These are phyloP conservation scores for Blastosporella zonata DNA, from an alignment of 1,284 basidiomycete genomes.

Conservation along the genomic window DNA sequence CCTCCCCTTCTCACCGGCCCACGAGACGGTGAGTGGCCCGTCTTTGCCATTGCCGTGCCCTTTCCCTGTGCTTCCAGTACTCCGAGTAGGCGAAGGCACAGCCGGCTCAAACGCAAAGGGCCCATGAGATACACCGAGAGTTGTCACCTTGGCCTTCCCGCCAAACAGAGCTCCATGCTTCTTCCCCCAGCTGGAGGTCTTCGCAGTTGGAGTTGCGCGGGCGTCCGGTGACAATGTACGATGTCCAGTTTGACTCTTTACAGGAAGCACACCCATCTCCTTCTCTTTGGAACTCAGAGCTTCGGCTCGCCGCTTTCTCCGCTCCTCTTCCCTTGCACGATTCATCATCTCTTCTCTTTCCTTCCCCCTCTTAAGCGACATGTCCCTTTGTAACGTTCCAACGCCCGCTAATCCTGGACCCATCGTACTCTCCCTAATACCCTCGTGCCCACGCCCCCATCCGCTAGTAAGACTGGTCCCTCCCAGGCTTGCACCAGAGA, in stretches of 20 bases:
- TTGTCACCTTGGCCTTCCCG: constrained; percentile 23
- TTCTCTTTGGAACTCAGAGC: constrained; percentile 14
- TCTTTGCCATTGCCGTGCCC: constrained; percentile 11
- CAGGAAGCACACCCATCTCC: constrained; percentile 17
- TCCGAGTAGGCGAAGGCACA: constrained; percentile 39
- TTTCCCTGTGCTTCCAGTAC: constrained; percentile 26
- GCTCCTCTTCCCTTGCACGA: constrained; percentile 22
- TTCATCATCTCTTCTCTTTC: constrained; percentile 31
- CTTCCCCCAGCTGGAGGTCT: constrained; percentile 35
- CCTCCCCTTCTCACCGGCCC: constrained; percentile 18
- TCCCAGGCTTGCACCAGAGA: constrained; percentile 25
- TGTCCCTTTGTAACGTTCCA: constrained; percentile 37
- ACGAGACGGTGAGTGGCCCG: constrained; percentile 21
- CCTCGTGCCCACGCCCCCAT: constrained; percentile 21
- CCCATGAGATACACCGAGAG: constrained; percentile 36
- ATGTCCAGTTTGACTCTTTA: constrained; percentile 10
- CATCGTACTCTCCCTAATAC: constrained; percentile 28
- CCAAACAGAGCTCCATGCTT: constrained; percentile 28
- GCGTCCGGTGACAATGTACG: constrained; percentile 12
- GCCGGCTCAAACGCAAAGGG: constrained; percentile 48
- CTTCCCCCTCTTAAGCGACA: constrained; percentile 33
- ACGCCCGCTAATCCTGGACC: constrained; percentile 40
- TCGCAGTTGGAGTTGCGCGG: constrained; percentile 21
- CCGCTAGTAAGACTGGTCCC: constrained; percentile 20
- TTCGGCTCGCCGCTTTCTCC: constrained; percentile 21